phyloP scores from a whole-genome alignment of 331 rosid genomes.

The Quercus lobata region DNA sequence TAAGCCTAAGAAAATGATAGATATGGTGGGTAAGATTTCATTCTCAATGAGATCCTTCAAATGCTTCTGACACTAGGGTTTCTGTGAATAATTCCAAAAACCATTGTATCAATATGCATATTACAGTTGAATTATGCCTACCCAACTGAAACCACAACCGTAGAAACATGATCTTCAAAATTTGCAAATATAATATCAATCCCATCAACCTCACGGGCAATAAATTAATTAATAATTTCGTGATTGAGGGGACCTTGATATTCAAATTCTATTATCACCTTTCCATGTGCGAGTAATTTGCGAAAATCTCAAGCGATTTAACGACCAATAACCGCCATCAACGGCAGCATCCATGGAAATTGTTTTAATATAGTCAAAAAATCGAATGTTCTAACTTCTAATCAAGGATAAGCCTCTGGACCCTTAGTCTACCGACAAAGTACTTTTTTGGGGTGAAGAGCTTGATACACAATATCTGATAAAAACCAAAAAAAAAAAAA shows the following conservation, averaged over 20 bases:
- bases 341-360: constrained; percentile 37
- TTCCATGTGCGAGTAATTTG: background rate
- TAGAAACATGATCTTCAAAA: background rate
- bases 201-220: background rate
- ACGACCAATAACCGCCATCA: constrained; percentile 34
- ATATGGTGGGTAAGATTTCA: constrained; percentile 25
- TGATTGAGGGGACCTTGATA: background rate
- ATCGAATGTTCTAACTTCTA: too few species aligned
- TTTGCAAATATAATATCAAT: background rate
- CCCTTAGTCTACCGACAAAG: constrained; percentile 11
- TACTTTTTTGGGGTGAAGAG: too few species aligned
- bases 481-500: too few species aligned
- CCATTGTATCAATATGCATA: background rate
- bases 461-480: too few species aligned
- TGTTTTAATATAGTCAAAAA: background rate
- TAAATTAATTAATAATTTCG: background rate
- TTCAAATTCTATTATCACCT: background rate
- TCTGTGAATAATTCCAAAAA: constrained; percentile 10
- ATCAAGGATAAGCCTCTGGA: background rate
- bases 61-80: background rate
- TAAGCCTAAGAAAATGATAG: background rate
- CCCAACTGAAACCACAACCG: background rate
- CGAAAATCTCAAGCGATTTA: constrained; percentile 1
- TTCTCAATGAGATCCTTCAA: constrained; percentile 5
- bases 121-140: background rate